Conservation (phyloP, 768 basidiomycete species). For the Hirschioporus abietinus region DNA sequence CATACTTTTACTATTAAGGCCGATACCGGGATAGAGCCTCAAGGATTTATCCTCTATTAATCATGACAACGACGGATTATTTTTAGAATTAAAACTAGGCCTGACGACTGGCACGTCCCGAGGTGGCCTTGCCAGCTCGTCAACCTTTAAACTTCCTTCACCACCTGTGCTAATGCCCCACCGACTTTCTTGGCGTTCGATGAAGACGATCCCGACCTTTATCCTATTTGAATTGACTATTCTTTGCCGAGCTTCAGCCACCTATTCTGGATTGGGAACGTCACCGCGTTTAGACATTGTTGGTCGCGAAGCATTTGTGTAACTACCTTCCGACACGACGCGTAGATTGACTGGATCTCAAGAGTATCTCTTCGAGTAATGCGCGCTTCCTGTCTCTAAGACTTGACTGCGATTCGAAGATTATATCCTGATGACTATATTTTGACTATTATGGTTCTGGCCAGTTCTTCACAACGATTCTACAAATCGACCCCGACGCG, state of each 20-base stretch:
- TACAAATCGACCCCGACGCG: neutral
- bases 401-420: too few species aligned
- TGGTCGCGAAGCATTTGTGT: neutral
- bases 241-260: neutral
- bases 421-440: neutral
- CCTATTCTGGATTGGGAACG: neutral
- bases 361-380: neutral
- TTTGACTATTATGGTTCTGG: neutral
- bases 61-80: neutral
- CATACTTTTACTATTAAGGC: neutral
- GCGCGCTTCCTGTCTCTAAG: too few species aligned
- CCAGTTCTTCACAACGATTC: neutral
- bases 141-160: neutral
- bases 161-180: neutral
- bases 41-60: neutral
- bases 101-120: neutral
- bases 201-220: neutral
- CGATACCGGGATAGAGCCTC: neutral
- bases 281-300: neutral
- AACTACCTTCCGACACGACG: neutral
- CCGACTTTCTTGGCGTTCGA: neutral
- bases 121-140: neutral
- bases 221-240: neutral
- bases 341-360: neutral
- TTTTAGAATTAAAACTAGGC: neutral